Evolutionary conservation across 2,329 filamentous ascomycete species (phyloP), one percentile per base, ranked within the genome.

Genomic region (Teratosphaeria pseudoeucalypti): DNA sequence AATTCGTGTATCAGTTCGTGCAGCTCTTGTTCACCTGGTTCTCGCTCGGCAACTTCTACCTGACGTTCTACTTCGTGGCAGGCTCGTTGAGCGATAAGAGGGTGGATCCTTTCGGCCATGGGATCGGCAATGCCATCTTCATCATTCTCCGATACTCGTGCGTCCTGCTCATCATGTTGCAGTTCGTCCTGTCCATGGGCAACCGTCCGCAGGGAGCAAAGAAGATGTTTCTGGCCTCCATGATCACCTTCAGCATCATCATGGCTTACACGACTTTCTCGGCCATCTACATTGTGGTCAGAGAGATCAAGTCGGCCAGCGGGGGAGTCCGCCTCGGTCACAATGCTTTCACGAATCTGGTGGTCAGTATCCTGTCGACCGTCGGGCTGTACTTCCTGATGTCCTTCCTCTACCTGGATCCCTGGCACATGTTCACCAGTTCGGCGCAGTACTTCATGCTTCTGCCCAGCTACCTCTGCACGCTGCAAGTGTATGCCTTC

Each of bases 371-470:
- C n/a, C 79, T 87, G 3, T 95, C 90, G 1, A 99, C 94, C 0
- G 77, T 96, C 49, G 94, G 95, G 0, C 80, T 99, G 47, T 99
- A 97, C 81, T 94, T 99, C 78, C 75, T 96, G 76, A 96, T 95
- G 86, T 94, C 88, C 27, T 90, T 99, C 77, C 77, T 99, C 62
- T 99, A 99, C 76, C 84, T 99, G 54, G 95, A 99, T 67, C 94
- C 94, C 0, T 99, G 94, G 94, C 94, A 99, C 79, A 94, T 99
- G 89, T 88, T 99, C 77, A 99, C 94, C 12, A 92, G 87, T 0
- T 86, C 89, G 0, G 84, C 81, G 0, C 92, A 96, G 73, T 99
- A 99, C 79, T 96, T 99, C 73, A 82, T 92, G 54, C 85, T 99
- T 29, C 81, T 99, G 39, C 94, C 94, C 0, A 87, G 82, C 47